Base-by-base conservation (phyloP, 2,329 filamentous ascomycete species). In the Pestalotiopsis sp. region DNA sequence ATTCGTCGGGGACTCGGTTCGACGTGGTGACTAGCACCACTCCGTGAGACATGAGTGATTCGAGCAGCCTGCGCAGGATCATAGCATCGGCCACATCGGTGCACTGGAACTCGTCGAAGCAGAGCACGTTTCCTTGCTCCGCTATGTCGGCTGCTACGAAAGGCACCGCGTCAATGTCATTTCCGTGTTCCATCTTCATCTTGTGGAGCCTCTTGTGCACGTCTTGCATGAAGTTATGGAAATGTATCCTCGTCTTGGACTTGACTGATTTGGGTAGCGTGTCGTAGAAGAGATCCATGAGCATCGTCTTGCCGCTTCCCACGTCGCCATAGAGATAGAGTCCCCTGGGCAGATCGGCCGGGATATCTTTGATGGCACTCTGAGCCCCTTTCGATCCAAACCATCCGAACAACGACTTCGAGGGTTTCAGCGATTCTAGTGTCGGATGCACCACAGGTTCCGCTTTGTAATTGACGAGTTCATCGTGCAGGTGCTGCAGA, bases 141-240 rank as follows among this genome's bases (percentile, higher is more conserved):
- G 96, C 96, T 78, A 99, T 96, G 77, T 96, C 92, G n/a, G 95
- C 96, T 2, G 95, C 95, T 20, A 98, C 92, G 77, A 97, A 96
- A 0, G 95, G 95, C 59, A 98, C 88, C 0, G 90, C 93, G 80
- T 99, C 96, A 52, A 97, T 87, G 74, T 98, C 94, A 77, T 91
- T 94, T 38, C 96, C 96, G 79, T 97, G 89, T 75, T 91, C 84
- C 87, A 96, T 92, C 84, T 97, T 98, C 82, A 97, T 91, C 77
- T 90, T 90, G 83, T 98, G 96, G 75, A 98, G 84, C 70, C 95
- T 88, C 80, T 92, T 94, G 82, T 99, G 96, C 63, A 98, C 92
- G 80, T 97, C 93, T 80, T 98, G 96, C 96, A 99, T 99, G 84
- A 99, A 99, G 80, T 97, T 97, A 84, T 98, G 94, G 82, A 99